Evolutionary conservation across 176 grass and related monocot genomes (phyloP).

Genomic region (Puya raimondii): DNA sequence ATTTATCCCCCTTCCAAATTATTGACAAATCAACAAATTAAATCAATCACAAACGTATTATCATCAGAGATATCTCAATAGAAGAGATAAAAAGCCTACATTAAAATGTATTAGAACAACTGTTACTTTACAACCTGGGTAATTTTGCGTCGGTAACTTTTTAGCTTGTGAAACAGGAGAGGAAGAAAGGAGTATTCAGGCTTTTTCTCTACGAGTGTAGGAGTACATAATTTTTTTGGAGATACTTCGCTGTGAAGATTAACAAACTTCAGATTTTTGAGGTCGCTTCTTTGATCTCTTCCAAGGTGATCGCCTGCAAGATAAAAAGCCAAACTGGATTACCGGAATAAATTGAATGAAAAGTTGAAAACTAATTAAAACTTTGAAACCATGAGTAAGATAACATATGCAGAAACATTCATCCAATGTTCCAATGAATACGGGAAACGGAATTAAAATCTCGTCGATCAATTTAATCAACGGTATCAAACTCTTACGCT

Average conservation of each 20-base stretch:
- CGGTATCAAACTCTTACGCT: no score
- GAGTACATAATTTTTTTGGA: not conserved
- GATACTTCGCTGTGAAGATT: not conserved
- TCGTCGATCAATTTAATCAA: no score
- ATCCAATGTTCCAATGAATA: no score
- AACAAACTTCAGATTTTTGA: constrained; percentile 43
- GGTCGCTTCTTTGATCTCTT: constrained; percentile 81
- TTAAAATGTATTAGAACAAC: no score
- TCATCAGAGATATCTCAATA: no score
- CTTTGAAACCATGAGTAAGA: not conserved
- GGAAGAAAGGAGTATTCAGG: not conserved
- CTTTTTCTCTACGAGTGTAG: not conserved
- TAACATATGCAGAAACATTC: not conserved
- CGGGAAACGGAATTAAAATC: no score
- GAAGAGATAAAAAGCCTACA: no score
- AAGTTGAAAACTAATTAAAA: not conserved
- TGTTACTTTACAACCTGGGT: not conserved
- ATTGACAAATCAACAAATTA: no score
- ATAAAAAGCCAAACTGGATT: not conserved
- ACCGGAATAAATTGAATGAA: not conserved
- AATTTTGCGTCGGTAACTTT: not conserved
- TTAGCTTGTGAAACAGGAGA: not conserved
- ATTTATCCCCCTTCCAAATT: no score
- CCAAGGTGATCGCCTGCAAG: constrained; percentile 52
- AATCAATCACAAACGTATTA: no score